Evolutionary conservation across 345 rosid species (phyloP), one percentile per base, ranked within the genome.

Genomic region (Laguncularia racemosa): DNA sequence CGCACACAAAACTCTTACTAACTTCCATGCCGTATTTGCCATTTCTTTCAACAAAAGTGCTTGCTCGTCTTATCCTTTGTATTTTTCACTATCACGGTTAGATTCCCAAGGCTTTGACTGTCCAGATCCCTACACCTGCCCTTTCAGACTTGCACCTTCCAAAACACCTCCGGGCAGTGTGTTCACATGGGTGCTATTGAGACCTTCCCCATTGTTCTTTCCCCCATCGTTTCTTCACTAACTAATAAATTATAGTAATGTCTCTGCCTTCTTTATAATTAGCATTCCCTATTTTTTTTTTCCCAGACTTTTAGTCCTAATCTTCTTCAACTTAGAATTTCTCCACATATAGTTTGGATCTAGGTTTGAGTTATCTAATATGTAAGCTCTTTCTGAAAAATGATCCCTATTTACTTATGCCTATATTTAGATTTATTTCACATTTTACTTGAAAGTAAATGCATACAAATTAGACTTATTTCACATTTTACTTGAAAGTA

Each of bases 51-150:
- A 18, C 61, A 66, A 60, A 68, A 65, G 53, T 53, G 54, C 61
- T 64, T 54, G 62, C 52, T 20, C 11, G n/a, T 50, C 67, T 53
- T 56, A 59, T 65, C 70, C 63, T 33, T 33, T 1, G 40, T 72
- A 65, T 57, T 50, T 60, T 59, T 38, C 64, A 56, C 69, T 40
- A 56, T 17, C 12, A 53, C 16, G 50, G 63, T 62, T 68, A 66
- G 70, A 20, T 67, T 76, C 71, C 86, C 79, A 50, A 81, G 53
- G 77, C 47, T 70, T 76, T 81, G 79, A 78, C 78, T 52, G 60
- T 55, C 54, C 50, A 16, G 20, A 46, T 50, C 38, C 49, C 52
- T 20, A 38, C 20, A 3, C 57, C 20, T 18, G 17, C 57, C 18
- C 12, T 12, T 20, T 26, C 9, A 33, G 7, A 9, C 40, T 33